Evolutionary conservation across 1,284 basidiomycete species (phyloP).

Genomic region (Sporisorium exsertum): DNA sequence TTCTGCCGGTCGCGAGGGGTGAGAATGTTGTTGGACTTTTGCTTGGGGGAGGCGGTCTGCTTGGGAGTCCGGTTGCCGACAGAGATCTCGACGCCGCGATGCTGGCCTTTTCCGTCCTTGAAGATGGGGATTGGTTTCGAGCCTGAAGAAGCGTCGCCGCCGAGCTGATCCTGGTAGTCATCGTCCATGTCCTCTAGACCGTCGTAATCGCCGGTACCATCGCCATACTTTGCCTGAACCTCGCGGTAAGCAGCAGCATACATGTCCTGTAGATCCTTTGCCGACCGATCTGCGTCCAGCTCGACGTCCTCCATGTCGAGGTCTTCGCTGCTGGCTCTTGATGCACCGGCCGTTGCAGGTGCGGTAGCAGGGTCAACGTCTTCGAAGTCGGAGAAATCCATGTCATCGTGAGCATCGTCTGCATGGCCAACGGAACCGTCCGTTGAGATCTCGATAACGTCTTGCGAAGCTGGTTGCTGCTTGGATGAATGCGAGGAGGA

Average conservation of each 20-base stretch:
- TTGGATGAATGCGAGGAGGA: slow-evolving; percentile 1
- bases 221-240: slow-evolving; percentile 28
- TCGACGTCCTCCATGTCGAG: slow-evolving; percentile 62
- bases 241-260: slow-evolving; percentile 54
- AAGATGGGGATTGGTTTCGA: slow-evolving; percentile 38
- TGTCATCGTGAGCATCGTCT: slow-evolving; percentile 28
- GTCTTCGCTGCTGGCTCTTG: slow-evolving; percentile 22
- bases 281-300: slow-evolving; percentile 30
- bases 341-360: slow-evolving; percentile 6
- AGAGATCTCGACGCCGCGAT: slow-evolving; percentile 48
- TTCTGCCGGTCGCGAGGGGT: slow-evolving; percentile 65
- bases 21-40: slow-evolving; percentile 49
- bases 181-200: slow-evolving; percentile 18
- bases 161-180: slow-evolving; percentile 17
- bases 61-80: slow-evolving; percentile 21
- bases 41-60: slow-evolving; percentile 31
- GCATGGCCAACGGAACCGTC: slow-evolving; percentile 26
- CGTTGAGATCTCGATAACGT: slow-evolving; percentile 34
- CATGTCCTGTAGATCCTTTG: slow-evolving; percentile 43
- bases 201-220: slow-evolving; percentile 26
- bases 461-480: slow-evolving; percentile 10
- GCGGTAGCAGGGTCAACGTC: slow-evolving; percentile 42
- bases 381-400: slow-evolving; percentile 52
- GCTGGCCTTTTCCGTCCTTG: slow-evolving; percentile 62
- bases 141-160: slow-evolving; percentile 1